Base-by-base conservation (phyloP, 2,329 filamentous ascomycete genomes). In the Trichoderma harzianum region DNA sequence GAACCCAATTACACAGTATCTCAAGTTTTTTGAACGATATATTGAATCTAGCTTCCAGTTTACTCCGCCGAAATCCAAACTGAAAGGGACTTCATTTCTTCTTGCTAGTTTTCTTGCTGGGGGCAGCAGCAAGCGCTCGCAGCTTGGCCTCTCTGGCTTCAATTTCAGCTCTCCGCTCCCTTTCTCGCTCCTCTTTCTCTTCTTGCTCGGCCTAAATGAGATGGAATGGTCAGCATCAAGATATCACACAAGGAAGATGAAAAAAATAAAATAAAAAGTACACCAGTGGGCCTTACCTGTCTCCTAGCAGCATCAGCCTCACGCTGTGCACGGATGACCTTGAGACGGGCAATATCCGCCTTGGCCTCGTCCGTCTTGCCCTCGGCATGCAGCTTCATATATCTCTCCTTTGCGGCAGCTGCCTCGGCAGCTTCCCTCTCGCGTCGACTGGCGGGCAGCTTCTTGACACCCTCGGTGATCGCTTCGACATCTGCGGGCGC, bases 291-390 rank as follows among this genome's bases (percentile, higher is more conserved):
- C 3, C 32, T 74, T 89, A 89, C 95, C 84, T 93, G 89, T 86
- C 95, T 95, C 77, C 94, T 86, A 34, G 91, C 92, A 68, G 93
- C 90, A 78, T 97, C 95, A 24, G 91, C 91, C 78, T 93, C 95
- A 74, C 96, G 89, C 84, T 94, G 92, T 86, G 97, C 93, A 62
- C 91, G 90, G 76, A 99, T 94, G 72, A 95, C 80, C 81, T 86
- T 90, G 78, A 99, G 84, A 70, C 96, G 89, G 72, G 94, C 95
- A 76, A 98, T 79, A 82, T 99, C 96, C 6, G 93, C 91, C 80
- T 93, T 92, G 62, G 95, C 95, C 86, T 98, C 93, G 73, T 99
- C 96, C 58, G 96, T 98, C 90, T 98, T 98, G 78, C 95, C 95
- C 79, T 94, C 92, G 71, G 94, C 93, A 78, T 98, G 95, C 77